Evolutionary conservation across 352 stramenopile genomes (phyloP), one percentile per base, ranked within the genome.

Genomic region (Phytophthora rubi): DNA sequence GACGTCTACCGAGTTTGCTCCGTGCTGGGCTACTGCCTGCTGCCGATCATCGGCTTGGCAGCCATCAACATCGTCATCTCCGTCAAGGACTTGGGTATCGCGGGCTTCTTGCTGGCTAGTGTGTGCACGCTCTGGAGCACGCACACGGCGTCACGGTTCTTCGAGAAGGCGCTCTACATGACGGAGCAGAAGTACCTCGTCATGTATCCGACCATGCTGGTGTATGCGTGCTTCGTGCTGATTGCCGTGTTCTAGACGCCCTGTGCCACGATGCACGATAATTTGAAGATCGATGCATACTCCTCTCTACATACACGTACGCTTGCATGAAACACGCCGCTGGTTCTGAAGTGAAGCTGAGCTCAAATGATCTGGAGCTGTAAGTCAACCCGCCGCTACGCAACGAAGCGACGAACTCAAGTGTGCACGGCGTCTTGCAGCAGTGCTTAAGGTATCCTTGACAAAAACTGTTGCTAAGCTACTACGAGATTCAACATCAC

Each of bases 221-320:
- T 99, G 28, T 99, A 99, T 86, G 97, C 88, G 37, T 98, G 94
- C 77, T 99, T 99, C 86, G 97, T 99, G 45, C 94, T 99, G 28
- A 99, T 99, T 74, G 98, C 98, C 5, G 97, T 99, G 45, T 99
- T 99, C 81, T 99, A 89, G 66, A 58, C 53, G 16, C 45, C 26
- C 15, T 49, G 35, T 39, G 53, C 3, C 33, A 12, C 33, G 33
- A 39, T 12, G 33, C 33, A 39, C 3, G 33, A 12, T 39, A 7
- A 39, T 13, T 39, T 13, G 33, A 12, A 39, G 39, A 47, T 18
- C 13, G 39, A 3, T 47, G 39, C 39, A 47, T 47, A 39, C 33
- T 5, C 6, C 3, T 47, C 39, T 47, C 33, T 15, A 12, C 33
- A 39, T 39, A 39, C 33, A 47, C 39, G n/a, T 47, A 47, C 39